Conservation (phyloP, 257 asterid species). For the Salvia miltiorrhiza region DNA sequence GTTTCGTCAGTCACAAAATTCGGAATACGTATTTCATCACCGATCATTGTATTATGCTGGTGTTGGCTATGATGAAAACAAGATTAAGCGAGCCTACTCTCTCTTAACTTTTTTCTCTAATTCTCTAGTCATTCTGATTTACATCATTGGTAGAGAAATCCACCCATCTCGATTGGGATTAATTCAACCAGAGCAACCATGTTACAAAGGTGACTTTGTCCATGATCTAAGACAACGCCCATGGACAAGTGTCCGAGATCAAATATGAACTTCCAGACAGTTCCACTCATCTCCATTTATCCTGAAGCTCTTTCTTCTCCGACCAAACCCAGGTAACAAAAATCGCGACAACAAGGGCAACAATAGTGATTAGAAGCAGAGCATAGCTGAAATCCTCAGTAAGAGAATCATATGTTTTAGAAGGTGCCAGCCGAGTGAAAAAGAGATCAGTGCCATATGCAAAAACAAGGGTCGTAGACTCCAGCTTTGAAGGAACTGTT, state of each 20-base stretch:
- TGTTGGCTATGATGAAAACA: neutral
- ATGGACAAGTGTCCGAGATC: constrained; percentile 1
- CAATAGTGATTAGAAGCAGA: constrained; percentile 77
- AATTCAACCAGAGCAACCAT: constrained; percentile 14
- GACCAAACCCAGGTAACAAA: constrained; percentile 92
- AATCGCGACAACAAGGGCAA: constrained; percentile 74
- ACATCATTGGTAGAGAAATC: constrained; percentile 20
- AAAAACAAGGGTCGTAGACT: constrained; percentile 91
- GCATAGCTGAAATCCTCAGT: constrained; percentile 98
- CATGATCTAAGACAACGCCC: constrained; percentile 10
- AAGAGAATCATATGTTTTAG: constrained; percentile 89
- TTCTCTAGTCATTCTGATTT: constrained; percentile 23
- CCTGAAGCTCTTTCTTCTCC: constrained; percentile 93
- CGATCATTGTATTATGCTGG: neutral
- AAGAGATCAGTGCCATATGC: constrained; percentile 91
- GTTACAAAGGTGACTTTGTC: constrained; percentile 19
- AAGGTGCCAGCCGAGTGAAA: constrained; percentile 89
- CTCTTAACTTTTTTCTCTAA: constrained; percentile 4
- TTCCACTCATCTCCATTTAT: constrained; percentile 83
- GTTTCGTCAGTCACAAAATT: neutral
- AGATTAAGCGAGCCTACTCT: constrained; percentile 13
- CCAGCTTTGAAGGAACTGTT: constrained; percentile 84
- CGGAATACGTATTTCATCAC: neutral
- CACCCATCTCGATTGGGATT: constrained; percentile 20
- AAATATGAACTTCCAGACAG: constrained; percentile 1